Evolutionary conservation across 768 basidiomycete genomes (phyloP).

Genomic region (Galerina marginata): DNA sequence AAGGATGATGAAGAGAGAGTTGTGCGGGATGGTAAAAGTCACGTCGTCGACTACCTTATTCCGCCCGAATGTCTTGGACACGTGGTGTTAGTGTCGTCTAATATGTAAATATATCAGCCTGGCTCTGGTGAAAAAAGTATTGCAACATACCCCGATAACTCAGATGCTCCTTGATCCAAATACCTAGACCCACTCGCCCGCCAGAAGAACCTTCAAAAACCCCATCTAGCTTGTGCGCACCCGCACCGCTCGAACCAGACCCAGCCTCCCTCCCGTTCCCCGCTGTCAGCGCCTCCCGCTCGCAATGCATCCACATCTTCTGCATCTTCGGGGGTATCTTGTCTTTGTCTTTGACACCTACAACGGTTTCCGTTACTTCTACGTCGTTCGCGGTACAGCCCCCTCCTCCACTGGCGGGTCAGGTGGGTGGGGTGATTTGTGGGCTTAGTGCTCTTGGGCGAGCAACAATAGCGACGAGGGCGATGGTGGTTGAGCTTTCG

Average conservation of each 20-base stretch:
- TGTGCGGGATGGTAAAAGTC: slow-evolving; percentile 64
- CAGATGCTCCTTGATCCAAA: slow-evolving; percentile 12
- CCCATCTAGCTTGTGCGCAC: not conserved
- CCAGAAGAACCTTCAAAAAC: not conserved
- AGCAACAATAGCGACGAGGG: not conserved
- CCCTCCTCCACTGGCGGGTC: not conserved
- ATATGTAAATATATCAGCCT: not conserved
- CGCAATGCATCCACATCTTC: slow-evolving; percentile 49
- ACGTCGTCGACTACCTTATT: slow-evolving; percentile 74
- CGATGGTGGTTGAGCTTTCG: not conserved
- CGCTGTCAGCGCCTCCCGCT: slow-evolving; percentile 30
- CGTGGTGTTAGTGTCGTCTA: not conserved
- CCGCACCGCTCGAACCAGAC: not conserved
- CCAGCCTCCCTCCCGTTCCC: slow-evolving; percentile 7
- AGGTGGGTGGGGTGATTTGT: slow-evolving; percentile 11
- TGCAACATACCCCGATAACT: not conserved
- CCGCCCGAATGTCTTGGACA: slow-evolving; percentile 49
- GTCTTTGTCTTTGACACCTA: slow-evolving; percentile 30
- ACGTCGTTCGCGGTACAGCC: not conserved
- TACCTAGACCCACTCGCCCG: slow-evolving; percentile 4
- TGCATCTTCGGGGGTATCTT: slow-evolving; percentile 69
- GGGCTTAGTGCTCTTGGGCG: slow-evolving; percentile 13
- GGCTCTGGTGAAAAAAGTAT: not conserved
- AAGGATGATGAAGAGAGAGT: slow-evolving; percentile 71
- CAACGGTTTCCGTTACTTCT: too few species aligned